Conservation (phyloP, 2,329 filamentous ascomycete species). For the Pestalotiopsis sp. region DNA sequence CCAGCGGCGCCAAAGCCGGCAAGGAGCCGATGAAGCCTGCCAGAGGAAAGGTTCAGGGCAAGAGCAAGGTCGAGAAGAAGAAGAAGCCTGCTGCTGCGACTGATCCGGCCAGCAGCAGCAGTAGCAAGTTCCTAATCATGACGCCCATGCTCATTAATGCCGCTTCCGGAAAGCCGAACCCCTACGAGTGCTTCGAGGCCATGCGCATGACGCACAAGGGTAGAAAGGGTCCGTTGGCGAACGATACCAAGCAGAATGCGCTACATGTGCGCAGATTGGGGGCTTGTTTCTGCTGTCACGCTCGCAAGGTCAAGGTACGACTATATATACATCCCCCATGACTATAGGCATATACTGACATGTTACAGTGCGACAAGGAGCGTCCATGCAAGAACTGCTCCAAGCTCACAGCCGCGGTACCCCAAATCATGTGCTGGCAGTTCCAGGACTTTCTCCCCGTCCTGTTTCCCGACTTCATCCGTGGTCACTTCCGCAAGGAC, state of each 20-base stretch:
- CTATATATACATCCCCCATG: too few species aligned
- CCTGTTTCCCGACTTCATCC: conserved; percentile 56
- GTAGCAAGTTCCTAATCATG: conserved; percentile 55
- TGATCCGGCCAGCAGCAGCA: conserved; percentile 42
- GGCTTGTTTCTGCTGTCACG: conserved; percentile 63
- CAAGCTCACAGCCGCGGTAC: conserved; percentile 52
- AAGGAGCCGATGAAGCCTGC: conserved; percentile 30
- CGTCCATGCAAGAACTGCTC: conserved; percentile 60
- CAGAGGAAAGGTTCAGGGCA: conserved; percentile 45
- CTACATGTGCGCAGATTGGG: conserved; percentile 56
- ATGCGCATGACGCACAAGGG: conserved; percentile 56
- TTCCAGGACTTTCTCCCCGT: conserved; percentile 57
- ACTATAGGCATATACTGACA: conserved; percentile 1
- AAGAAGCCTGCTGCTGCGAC: conserved; percentile 27
- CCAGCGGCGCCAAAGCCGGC: conserved; percentile 25
- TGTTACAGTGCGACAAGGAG: conserved; percentile 49
- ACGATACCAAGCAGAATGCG: conserved; percentile 57
- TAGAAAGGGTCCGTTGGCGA: conserved; percentile 57
- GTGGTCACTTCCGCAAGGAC: conserved; percentile 53
- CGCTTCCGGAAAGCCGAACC: conserved; percentile 52
- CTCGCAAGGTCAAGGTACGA: conserved; percentile 54
- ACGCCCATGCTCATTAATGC: conserved; percentile 57
- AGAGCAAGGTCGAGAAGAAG: conserved; percentile 50
- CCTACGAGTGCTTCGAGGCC: conserved; percentile 58
- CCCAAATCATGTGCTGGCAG: conserved; percentile 62